phyloP scores from a whole-genome alignment of 2,329 filamentous ascomycete species.

The Fusarium floridanum region DNA sequence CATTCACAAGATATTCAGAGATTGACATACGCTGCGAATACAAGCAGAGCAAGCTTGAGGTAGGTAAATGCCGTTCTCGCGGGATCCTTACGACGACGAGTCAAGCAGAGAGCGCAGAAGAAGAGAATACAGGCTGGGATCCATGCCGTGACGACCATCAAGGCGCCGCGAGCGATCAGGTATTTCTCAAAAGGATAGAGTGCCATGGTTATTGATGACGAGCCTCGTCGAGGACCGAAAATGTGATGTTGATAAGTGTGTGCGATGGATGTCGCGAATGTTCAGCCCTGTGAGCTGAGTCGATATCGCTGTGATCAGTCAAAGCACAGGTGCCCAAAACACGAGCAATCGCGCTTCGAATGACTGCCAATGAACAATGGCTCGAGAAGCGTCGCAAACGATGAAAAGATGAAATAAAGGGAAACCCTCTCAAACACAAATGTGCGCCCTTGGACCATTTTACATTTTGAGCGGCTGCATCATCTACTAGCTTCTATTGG shows the following conservation, averaged over 20 bases:
- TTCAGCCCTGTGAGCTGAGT: not conserved
- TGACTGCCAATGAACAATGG: not conserved
- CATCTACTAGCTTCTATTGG: not conserved
- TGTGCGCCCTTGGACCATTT: conserved; percentile 11
- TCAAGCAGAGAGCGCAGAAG: conserved; percentile 39
- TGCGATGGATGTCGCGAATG: not conserved
- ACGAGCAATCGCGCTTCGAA: not conserved
- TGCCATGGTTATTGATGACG: not conserved
- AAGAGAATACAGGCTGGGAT: conserved; percentile 38
- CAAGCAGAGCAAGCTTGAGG: conserved; percentile 42
- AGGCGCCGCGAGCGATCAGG: conserved; percentile 19
- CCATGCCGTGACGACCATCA: conserved; percentile 28
- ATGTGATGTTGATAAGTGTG: not conserved
- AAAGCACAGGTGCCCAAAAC: not conserved
- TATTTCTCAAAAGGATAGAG: conserved; percentile 9
- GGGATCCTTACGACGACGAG: conserved; percentile 39
- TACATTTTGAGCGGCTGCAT: not conserved
- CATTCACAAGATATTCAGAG: not conserved
- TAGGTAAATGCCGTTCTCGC: conserved; percentile 42
- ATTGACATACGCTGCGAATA: conserved; percentile 43
- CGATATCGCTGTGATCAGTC: not conserved
- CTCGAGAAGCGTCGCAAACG: not conserved
- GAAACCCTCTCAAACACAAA: not conserved
- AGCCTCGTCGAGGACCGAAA: not conserved
- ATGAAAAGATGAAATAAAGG: not conserved